phyloP scores from a whole-genome alignment of 2,329 filamentous ascomycete species.

The Cadophora malorum region DNA sequence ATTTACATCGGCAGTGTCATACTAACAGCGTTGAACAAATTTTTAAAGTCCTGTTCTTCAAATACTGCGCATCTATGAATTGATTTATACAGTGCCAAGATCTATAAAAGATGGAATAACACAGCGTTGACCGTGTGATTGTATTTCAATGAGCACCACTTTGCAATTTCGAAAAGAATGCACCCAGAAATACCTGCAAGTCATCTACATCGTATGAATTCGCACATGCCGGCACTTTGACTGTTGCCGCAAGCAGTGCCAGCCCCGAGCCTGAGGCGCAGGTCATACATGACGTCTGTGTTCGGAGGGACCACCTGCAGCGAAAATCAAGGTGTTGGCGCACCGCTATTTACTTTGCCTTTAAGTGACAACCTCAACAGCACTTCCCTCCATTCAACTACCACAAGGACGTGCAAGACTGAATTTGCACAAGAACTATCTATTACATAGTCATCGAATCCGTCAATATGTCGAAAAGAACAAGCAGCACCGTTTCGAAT shows the following conservation, averaged over 20 bases:
- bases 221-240: not conserved
- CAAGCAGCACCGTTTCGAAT: constrained; percentile 55
- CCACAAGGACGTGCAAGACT: constrained; percentile 6
- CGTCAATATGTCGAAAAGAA: constrained; percentile 68
- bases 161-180: too few relatives aligned
- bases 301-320: constrained; percentile 8
- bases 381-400: not conserved
- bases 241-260: not conserved
- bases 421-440: not conserved
- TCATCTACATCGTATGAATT: too few relatives aligned
- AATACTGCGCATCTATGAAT: too few relatives aligned
- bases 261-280: constrained; percentile 3
- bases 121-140: too few relatives aligned
- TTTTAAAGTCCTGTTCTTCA: too few relatives aligned
- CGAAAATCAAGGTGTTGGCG: constrained; percentile 6
- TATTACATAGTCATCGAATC: not conserved
- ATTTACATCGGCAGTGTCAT: too few relatives aligned
- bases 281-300: constrained; percentile 11
- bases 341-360: constrained; percentile 12
- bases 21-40: too few relatives aligned
- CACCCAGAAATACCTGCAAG: too few relatives aligned
- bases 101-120: too few relatives aligned
- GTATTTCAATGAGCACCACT: too few relatives aligned
- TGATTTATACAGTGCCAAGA: too few relatives aligned
- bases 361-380: not conserved